Conservation (phyloP, 2,329 filamentous ascomycete genomes). For the Fusarium sp. region DNA sequence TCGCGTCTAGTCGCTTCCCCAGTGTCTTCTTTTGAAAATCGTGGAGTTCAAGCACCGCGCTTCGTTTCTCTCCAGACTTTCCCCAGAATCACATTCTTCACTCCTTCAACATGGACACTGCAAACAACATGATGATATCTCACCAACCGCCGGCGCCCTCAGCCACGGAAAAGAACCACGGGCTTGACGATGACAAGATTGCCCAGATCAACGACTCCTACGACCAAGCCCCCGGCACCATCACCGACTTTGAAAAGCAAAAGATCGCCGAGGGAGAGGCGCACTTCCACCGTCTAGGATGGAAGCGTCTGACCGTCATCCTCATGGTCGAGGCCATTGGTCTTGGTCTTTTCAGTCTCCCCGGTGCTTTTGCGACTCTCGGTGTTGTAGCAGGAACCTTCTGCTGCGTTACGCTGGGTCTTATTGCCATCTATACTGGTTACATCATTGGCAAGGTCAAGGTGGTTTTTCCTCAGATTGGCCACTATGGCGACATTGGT, state of each 20-base stretch:
- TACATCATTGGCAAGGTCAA: conserved; percentile 55
- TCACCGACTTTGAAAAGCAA: conserved; percentile 30
- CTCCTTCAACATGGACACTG: conserved; percentile 5
- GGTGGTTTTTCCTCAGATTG: conserved; percentile 61
- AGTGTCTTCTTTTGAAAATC: conserved; percentile 1
- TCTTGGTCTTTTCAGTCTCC: conserved; percentile 31
- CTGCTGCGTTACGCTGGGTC: conserved; percentile 47
- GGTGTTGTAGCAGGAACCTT: conserved; percentile 49
- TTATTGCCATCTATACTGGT: conserved; percentile 54
- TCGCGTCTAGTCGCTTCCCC: not conserved
- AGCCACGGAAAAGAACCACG: not conserved
- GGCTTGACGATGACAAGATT: conserved; percentile 15
- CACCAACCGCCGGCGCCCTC: not conserved
- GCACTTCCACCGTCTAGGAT: conserved; percentile 30
- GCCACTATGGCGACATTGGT: conserved; percentile 73
- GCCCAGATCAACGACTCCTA: conserved; percentile 16
- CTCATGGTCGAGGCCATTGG: conserved; percentile 34
- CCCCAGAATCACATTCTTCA: not conserved
- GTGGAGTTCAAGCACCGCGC: not conserved
- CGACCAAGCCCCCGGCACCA: conserved; percentile 22
- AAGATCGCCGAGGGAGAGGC: conserved; percentile 29
- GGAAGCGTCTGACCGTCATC: conserved; percentile 32
- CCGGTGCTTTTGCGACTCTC: conserved; percentile 26
- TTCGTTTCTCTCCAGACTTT: not conserved
- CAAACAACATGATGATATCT: conserved; percentile 6